A percentile compares a stretch with the other conserved stretches of the same genome.
Conservation (phyloP, 352 stramenopile species). For the Phytophthora litchii region DNA sequence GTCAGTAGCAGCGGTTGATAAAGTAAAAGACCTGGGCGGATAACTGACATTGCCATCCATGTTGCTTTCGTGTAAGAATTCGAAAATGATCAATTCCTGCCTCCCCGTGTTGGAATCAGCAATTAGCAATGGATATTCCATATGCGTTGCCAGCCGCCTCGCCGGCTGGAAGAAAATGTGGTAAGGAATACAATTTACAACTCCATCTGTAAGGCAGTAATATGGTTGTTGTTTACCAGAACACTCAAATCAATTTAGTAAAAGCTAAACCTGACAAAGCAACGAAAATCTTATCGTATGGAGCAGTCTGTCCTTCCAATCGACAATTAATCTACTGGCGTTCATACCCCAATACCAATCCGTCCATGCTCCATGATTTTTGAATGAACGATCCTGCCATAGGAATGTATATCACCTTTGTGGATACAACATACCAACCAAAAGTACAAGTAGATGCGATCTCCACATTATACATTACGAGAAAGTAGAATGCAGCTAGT, state of each 20-base stretch:
- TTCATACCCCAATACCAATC: no score
- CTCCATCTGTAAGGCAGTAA: constrained; percentile 6
- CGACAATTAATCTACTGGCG: no score
- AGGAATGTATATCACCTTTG: no score
- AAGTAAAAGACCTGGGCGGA: constrained; percentile 11
- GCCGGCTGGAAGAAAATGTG: constrained; percentile 10
- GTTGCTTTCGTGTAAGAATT: not conserved
- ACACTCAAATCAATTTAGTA: not conserved
- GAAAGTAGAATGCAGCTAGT: not conserved
- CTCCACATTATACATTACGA: not conserved
- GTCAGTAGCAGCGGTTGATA: constrained; percentile 42
- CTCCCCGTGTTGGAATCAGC: not conserved
- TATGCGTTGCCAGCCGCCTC: not conserved
- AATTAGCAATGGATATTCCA: constrained; percentile 3
- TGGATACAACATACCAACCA: not conserved
- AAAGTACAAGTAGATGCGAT: not conserved
- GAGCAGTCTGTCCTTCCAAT: constrained; percentile 1
- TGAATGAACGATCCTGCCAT: no score
- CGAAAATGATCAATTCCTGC: constrained; percentile 2
- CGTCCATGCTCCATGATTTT: no score
- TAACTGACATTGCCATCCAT: constrained; percentile 6
- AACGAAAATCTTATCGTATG: constrained; percentile 18
- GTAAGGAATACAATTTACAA: not conserved
- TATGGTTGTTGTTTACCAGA: not conserved
- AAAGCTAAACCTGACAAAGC: not conserved